These are phyloP conservation scores for Neckera pumila DNA, from an alignment of 225 moss, liverwort and hornwort genomes.

Conservation along the genomic window DNA sequence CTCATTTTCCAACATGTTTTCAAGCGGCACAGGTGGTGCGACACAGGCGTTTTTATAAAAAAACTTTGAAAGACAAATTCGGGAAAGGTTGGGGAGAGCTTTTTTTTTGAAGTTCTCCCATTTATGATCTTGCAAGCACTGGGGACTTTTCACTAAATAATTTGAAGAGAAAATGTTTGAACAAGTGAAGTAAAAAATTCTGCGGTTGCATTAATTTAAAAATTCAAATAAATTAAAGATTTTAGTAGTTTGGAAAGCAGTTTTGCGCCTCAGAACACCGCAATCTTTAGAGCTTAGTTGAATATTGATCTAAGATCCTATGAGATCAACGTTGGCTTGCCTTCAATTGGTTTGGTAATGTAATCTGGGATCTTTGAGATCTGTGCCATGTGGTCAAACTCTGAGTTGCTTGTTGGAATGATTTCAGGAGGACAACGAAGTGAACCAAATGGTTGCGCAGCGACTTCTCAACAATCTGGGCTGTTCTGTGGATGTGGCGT, in stretches of 20 bases:
- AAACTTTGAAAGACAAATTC: background rate
- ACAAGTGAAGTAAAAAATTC: background rate
- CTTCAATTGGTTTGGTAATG: background rate
- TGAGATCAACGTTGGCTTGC: background rate
- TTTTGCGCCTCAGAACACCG: background rate
- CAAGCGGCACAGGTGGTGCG: background rate
- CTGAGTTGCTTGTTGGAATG: background rate
- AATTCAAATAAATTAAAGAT: background rate
- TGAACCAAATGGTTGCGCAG: slow-evolving; percentile 41
- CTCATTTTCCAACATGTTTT: background rate
- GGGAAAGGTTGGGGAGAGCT: background rate
- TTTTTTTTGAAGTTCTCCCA: background rate
- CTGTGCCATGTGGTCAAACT: background rate
- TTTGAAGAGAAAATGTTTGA: background rate
- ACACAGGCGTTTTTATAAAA: background rate
- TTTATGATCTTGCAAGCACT: too few species aligned
- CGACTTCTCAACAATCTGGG: slow-evolving; percentile 33
- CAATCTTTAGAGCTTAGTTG: background rate
- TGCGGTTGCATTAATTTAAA: background rate
- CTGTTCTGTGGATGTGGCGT: slow-evolving; percentile 31
- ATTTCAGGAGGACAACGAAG: slow-evolving; percentile 41
- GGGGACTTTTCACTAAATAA: background rate
- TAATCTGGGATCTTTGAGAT: background rate
- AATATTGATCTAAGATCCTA: background rate
- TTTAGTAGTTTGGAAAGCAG: background rate